A percentile compares a stretch with the other conserved stretches of the same genome.
phyloP scores from a whole-genome alignment of 2,329 filamentous ascomycete genomes.

The Leptographium radiaticola region DNA sequence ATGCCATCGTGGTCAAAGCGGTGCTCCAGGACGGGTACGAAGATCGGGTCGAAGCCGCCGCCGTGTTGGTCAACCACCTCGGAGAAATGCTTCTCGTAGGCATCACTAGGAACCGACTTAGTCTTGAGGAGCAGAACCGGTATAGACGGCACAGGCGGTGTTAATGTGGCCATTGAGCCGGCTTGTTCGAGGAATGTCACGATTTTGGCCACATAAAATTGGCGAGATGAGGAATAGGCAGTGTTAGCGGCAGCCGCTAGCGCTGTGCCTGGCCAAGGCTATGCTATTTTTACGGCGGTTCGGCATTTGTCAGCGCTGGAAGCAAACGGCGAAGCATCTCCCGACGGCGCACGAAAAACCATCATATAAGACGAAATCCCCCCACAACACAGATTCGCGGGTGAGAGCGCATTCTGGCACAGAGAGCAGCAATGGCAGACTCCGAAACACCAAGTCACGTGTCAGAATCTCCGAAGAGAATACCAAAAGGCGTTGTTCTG shows the following conservation, averaged over 20 bases:
- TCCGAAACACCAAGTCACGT: constrained; percentile 12
- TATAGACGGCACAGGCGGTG: constrained; percentile 8
- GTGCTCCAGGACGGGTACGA: constrained; percentile 69
- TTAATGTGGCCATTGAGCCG: constrained; percentile 2
- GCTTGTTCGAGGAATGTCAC: neutral
- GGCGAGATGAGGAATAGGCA: neutral
- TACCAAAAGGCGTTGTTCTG: constrained; percentile 60
- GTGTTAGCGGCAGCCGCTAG: neutral
- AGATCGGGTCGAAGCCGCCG: constrained; percentile 44
- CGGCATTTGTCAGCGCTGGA: neutral
- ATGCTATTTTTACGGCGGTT: constrained; percentile 3
- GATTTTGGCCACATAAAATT: neutral
- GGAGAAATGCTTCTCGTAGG: constrained; percentile 57
- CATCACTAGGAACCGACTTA: constrained; percentile 55
- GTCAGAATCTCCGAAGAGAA: constrained; percentile 31
- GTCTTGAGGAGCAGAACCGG: constrained; percentile 69
- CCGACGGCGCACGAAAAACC: no score
- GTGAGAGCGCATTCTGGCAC: neutral
- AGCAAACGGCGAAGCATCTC: constrained; percentile 18
- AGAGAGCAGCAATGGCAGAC: constrained; percentile 20
- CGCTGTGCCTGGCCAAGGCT: neutral
- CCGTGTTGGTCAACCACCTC: constrained; percentile 17
- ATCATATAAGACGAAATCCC: no score
- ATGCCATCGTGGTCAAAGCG: constrained; percentile 49
- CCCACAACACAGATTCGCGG: neutral